A percentile compares a stretch with the other conserved stretches of the same genome.
These are phyloP conservation scores for Tubosaeta brunneosetosa DNA, from an alignment of 768 basidiomycete genomes.

Conservation along the genomic window DNA sequence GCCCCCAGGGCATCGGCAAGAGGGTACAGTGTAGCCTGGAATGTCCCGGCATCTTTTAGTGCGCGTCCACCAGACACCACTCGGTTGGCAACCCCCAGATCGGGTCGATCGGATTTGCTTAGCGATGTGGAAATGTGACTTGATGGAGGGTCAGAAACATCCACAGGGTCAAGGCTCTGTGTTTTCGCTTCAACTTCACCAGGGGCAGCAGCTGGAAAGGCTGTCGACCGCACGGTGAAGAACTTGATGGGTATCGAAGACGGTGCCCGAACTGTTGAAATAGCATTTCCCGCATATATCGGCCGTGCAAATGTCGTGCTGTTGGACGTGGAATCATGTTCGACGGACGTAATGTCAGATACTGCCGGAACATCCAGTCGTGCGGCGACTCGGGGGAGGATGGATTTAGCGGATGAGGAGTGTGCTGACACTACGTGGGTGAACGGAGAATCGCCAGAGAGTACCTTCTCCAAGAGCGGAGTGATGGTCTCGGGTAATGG, in stretches of 20 bases:
- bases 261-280: conserved; percentile 81
- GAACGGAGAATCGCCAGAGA: conserved; percentile 59
- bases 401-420: conserved; percentile 86
- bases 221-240: conserved; percentile 91
- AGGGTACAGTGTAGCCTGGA: conserved; percentile 79
- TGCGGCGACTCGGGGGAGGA: conserved; percentile 90
- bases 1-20: conserved; percentile 92
- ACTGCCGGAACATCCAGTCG: conserved; percentile 85
- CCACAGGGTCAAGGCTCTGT: conserved; percentile 58
- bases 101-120: conserved; percentile 88
- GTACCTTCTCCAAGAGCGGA: conserved; percentile 74
- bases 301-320: conserved; percentile 86
- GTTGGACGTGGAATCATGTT: conserved; percentile 64
- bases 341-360: conserved; percentile 83
- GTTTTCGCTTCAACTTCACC: conserved; percentile 53
- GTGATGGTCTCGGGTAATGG: conserved; percentile 74
- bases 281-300: conserved; percentile 97
- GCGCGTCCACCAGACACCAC: conserved; percentile 96
- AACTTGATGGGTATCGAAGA: conserved; percentile 82
- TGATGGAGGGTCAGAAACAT: conserved; percentile 47
- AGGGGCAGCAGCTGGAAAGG: conserved; percentile 65
- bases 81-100: conserved; percentile 79
- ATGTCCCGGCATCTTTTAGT: conserved; percentile 92
- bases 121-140: conserved; percentile 70
- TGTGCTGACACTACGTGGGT: conserved; percentile 93